phyloP scores from a whole-genome alignment of 2,329 filamentous ascomycete species.

The Fusarium odoratissimum region DNA sequence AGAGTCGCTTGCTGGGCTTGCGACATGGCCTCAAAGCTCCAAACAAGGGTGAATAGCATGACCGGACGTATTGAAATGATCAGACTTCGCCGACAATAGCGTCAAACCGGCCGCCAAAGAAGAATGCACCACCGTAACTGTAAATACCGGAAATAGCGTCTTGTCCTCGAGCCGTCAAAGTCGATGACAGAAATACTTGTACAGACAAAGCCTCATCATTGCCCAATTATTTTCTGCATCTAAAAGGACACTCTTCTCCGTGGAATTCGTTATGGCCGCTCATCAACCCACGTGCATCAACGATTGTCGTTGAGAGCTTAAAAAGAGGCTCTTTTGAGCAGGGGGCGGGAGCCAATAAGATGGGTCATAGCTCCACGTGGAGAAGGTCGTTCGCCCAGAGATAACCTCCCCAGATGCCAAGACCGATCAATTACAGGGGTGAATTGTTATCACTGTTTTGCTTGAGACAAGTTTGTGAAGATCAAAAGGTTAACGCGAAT shows the following conservation, averaged over 20 bases:
- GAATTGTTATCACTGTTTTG: neutral
- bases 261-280: neutral
- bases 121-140: neutral
- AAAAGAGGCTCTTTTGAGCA: slow-evolving; percentile 9
- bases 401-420: slow-evolving; percentile 26
- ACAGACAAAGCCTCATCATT: fast-evolving
- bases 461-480: neutral
- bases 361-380: slow-evolving; percentile 16
- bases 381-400: slow-evolving; percentile 24
- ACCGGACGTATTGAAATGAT: neutral
- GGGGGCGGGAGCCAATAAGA: slow-evolving; percentile 15
- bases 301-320: slow-evolving; percentile 27
- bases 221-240: fast-evolving
- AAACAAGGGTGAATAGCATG: fast-evolving
- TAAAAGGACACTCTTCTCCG: fast-evolving
- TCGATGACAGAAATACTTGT: neutral
- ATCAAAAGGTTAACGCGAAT: neutral
- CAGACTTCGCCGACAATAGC: neutral
- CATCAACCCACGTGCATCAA: slow-evolving; percentile 30
- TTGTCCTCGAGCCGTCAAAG: fast-evolving
- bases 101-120: neutral
- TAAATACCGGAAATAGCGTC: neutral
- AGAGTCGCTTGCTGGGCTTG: fast-evolving
- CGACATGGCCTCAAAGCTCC: neutral
- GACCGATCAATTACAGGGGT: slow-evolving; percentile 10